Conservation (phyloP, 2,329 filamentous ascomycete genomes). For the Nigrospora sphaerica region DNA sequence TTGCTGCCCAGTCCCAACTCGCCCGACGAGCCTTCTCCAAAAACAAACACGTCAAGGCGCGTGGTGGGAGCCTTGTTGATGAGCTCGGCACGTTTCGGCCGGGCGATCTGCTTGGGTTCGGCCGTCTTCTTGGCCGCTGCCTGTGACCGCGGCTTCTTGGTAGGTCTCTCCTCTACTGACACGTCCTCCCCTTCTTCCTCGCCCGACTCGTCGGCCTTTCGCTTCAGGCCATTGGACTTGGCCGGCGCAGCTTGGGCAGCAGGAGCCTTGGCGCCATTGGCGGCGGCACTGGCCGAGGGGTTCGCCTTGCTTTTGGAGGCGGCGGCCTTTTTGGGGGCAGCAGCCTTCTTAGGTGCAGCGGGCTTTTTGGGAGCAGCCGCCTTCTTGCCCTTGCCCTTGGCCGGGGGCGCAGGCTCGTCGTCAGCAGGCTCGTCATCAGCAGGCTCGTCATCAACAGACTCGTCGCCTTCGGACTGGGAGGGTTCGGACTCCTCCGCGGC, state of each 20-base stretch:
- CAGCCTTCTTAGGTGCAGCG: conserved; percentile 2
- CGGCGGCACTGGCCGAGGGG: conserved; percentile 1
- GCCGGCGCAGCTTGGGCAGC: conserved; percentile 7
- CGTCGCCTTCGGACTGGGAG: conserved; percentile 3
- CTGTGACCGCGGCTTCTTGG: conserved; percentile 7
- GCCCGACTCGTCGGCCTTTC: conserved; percentile 5
- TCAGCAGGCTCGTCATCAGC: not conserved
- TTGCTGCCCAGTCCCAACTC: conserved; percentile 62
- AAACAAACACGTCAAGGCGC: conserved; percentile 39
- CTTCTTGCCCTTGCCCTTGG: conserved; percentile 9
- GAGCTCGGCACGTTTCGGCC: conserved; percentile 8
- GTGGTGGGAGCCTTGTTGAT: conserved; percentile 15
- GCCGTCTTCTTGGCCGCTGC: conserved; percentile 8
- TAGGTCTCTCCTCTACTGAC: not conserved
- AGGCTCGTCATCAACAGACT: not conserved
- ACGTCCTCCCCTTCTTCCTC: conserved; percentile 3
- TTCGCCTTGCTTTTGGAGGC: conserved; percentile 8
- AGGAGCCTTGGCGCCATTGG: conserved; percentile 6
- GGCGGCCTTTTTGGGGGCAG: conserved; percentile 7
- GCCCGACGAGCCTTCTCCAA: conserved; percentile 50
- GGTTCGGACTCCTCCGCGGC: conserved; percentile 3
- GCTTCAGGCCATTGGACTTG: conserved; percentile 3
- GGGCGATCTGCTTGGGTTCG: conserved; percentile 16
- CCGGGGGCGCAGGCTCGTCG: conserved; percentile 4
- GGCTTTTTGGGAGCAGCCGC: conserved; percentile 3